Conservation (phyloP, 2,329 filamentous ascomycete species). For the Colletotrichum sp. region DNA sequence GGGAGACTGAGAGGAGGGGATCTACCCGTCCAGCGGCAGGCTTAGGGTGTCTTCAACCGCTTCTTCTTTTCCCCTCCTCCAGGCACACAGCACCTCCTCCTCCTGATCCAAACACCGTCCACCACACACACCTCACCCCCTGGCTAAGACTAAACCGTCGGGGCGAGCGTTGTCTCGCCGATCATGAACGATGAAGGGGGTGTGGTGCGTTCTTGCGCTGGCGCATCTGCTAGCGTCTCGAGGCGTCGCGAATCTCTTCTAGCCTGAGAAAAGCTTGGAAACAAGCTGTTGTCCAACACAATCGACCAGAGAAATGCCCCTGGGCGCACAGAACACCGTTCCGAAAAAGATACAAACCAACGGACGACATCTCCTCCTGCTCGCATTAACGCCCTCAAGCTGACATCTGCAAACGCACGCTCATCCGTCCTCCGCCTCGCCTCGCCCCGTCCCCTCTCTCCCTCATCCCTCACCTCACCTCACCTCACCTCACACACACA, state of each 20-base stretch:
- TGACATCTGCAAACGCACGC: conserved; percentile 13
- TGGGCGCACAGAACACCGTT: not conserved
- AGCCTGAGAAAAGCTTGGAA: not conserved
- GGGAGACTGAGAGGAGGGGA: not conserved
- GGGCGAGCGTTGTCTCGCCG: conserved; percentile 14
- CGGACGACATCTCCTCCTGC: not conserved
- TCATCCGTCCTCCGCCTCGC: not conserved
- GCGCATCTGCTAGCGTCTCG: conserved; percentile 3
- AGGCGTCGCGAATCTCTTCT: not conserved
- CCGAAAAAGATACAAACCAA: not conserved
- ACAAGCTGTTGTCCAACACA: not conserved
- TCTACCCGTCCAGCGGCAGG: conserved; percentile 8
- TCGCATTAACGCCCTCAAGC: not conserved
- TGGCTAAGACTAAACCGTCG: conserved; percentile 11
- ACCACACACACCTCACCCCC: not conserved
- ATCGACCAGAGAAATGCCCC: not conserved
- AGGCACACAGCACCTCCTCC: not conserved
- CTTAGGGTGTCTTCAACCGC: not conserved
- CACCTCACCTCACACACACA: not conserved
- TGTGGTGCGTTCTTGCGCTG: not conserved
- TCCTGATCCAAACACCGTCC: not conserved
- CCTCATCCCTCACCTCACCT: not conserved
- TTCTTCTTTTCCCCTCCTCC: not conserved
- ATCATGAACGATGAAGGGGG: not conserved
- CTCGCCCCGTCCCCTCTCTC: not conserved